Conservation (phyloP, 192 early-diverging fungal species). For the Rhizophagus clarus region DNA sequence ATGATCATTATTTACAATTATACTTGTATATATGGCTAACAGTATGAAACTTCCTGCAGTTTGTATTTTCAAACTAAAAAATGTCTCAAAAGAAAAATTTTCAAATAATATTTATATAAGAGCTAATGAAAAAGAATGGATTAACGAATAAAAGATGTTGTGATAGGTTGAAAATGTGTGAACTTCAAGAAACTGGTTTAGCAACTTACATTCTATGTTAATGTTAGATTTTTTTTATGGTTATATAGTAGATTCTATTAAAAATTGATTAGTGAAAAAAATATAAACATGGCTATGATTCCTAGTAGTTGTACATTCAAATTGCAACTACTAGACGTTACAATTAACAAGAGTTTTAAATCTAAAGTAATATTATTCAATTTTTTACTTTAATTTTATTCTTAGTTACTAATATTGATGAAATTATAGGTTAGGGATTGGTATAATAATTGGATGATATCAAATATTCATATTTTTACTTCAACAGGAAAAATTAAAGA, state of each 20-base stretch:
- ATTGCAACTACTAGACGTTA: not conserved
- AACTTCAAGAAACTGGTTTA: not conserved
- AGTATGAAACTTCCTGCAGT: not conserved
- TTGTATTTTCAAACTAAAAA: constrained; percentile 14
- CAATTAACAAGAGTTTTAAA: constrained; percentile 20
- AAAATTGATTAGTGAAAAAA: not conserved
- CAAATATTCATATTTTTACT: not conserved
- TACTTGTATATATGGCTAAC: too few relatives aligned
- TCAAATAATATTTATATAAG: not conserved
- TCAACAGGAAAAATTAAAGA: not conserved
- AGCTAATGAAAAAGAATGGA: not conserved
- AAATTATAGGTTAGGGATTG: not conserved
- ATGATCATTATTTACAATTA: too few relatives aligned
- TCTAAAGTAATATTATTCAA: not conserved
- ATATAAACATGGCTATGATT: constrained; percentile 5
- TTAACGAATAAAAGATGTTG: not conserved
- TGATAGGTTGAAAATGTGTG: constrained; percentile 1
- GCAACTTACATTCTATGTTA: not conserved
- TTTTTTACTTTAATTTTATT: not conserved
- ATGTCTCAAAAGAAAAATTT: not conserved
- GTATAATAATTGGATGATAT: constrained; percentile 12
- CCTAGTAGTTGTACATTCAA: not conserved
- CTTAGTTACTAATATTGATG: not conserved
- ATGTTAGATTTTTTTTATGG: constrained; percentile 1
- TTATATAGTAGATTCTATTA: not conserved